A percentile compares a stretch with the other conserved stretches of the same genome.
phyloP scores from a whole-genome alignment of 1,139 yeast species.

The Suhomyces chickasaworum region DNA sequence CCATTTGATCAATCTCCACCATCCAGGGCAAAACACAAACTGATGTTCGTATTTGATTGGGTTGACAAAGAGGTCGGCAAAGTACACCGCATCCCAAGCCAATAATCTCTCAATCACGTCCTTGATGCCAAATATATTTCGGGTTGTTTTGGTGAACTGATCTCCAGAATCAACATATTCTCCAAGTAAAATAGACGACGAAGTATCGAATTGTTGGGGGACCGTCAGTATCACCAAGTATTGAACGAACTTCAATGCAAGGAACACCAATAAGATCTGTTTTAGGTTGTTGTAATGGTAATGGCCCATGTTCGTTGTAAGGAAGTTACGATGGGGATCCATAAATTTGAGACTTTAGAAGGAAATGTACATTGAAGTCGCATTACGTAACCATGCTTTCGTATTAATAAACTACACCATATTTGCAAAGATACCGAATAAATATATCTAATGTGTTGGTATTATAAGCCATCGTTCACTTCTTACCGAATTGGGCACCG shows the following conservation, averaged over 20 bases:
- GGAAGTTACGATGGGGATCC: background rate
- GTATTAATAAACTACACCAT: background rate
- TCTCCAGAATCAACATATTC: slow-evolving; percentile 12
- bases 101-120: slow-evolving; percentile 51
- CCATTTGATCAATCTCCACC: slow-evolving; percentile 58
- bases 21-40: slow-evolving; percentile 81
- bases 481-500: slow-evolving; percentile 52
- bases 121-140: background rate
- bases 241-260: slow-evolving; percentile 33
- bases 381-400: background rate
- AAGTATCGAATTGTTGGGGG: slow-evolving; percentile 44
- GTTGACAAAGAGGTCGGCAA: slow-evolving; percentile 55
- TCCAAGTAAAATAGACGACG: slow-evolving; percentile 32
- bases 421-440: slow-evolving; percentile 1
- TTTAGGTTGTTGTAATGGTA: background rate
- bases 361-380: background rate
- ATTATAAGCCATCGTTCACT: slow-evolving; percentile 23
- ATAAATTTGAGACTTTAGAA: background rate
- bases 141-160: slow-evolving; percentile 5
- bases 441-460: slow-evolving; percentile 1
- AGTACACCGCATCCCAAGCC: slow-evolving; percentile 88
- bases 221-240: slow-evolving; percentile 32
- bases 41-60: slow-evolving; percentile 76
- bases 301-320: background rate
- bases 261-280: slow-evolving; percentile 17